Evolutionary conservation across 2,329 filamentous ascomycete genomes (phyloP), one percentile per base, ranked within the genome.

Genomic region (Colletotrichum brevisporum): DNA sequence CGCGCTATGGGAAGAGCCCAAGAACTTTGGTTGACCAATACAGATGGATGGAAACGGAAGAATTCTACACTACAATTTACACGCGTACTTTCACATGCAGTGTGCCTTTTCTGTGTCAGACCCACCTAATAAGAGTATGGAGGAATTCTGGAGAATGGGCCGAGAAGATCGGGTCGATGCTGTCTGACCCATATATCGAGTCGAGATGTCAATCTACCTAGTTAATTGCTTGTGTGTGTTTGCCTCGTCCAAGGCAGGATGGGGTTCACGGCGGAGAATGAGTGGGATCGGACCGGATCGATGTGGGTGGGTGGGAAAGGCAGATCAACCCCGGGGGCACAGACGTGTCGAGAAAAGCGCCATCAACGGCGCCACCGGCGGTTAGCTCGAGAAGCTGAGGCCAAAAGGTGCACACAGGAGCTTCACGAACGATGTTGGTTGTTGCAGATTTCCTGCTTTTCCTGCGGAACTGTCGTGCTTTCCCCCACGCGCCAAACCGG

Each of bases 401-500:
- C 8, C 31, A 8, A 36, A 36, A 36, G 31, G 10, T 36, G 31
- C 31, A 36, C 8, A 12, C 31, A 36, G 31, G 31, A 10, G 6
- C 31, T 9, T 36, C 31, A 36, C 31, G 31, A 36, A 36, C 31
- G 31, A 2, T 36, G 31, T 8, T 36, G 31, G 31, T 36, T 36
- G 31, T 36, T 10, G 31, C 31, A 36, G 50, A 45, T 36, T 45
- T 54, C 43, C 39, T 62, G 59, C 50, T 54, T 62, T 62, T 45
- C 15, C 16, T 51, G 43, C 56, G 31, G 26, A 48, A 57, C 36
- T 47, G 41, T 43, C 41, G 27, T 8, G n/a, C 24, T 12, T 12
- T 55, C 62, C 43, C 61, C 53, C 27, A 47, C 26, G 51, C 67
- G 18, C 36, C 36, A 58, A 10, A 26, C 52, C 62, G 62, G 66